Percentiles rank a stretch among this genome's conserved stretches.
phyloP scores from a whole-genome alignment of 2,329 filamentous ascomycete species.

The Dothideomycetes sp. region DNA sequence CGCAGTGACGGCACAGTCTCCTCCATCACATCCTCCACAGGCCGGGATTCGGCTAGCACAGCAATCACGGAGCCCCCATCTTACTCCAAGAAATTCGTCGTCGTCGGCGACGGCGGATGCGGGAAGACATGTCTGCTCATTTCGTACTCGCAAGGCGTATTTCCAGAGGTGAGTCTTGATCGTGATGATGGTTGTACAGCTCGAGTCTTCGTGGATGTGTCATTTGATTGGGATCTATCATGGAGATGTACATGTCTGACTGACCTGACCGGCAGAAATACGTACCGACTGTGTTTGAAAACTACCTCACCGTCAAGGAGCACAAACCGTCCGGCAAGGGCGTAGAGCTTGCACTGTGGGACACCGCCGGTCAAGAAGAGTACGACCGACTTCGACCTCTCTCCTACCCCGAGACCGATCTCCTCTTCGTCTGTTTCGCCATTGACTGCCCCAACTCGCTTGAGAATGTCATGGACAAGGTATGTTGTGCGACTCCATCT shows the following conservation, averaged over 20 bases:
- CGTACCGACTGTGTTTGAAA: slow-evolving; percentile 97
- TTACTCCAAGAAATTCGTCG: slow-evolving; percentile 98
- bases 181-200: no score
- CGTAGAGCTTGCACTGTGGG: slow-evolving; percentile 94
- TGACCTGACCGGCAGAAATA: slow-evolving; percentile 65
- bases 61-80: slow-evolving; percentile 81
- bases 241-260: no score
- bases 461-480: slow-evolving; percentile 98
- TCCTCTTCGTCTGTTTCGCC: slow-evolving; percentile 97
- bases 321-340: slow-evolving; percentile 84
- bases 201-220: no score
- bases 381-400: slow-evolving; percentile 92
- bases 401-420: slow-evolving; percentile 94
- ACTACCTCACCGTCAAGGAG: slow-evolving; percentile 96
- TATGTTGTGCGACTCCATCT: slow-evolving; percentile 35
- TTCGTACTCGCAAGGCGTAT: slow-evolving; percentile 97
- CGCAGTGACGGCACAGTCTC: slow-evolving; percentile 82
- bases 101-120: slow-evolving; percentile 94
- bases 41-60: slow-evolving; percentile 67
- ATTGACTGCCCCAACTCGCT: slow-evolving; percentile 97
- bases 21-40: slow-evolving; percentile 56
- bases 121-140: slow-evolving; percentile 98
- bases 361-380: slow-evolving; percentile 96
- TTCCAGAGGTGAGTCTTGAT: slow-evolving; percentile 68
- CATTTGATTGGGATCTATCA: no score